These are phyloP conservation scores for Populus hybrid DNA, from an alignment of 441 rosid genomes.

Conservation along the genomic window DNA sequence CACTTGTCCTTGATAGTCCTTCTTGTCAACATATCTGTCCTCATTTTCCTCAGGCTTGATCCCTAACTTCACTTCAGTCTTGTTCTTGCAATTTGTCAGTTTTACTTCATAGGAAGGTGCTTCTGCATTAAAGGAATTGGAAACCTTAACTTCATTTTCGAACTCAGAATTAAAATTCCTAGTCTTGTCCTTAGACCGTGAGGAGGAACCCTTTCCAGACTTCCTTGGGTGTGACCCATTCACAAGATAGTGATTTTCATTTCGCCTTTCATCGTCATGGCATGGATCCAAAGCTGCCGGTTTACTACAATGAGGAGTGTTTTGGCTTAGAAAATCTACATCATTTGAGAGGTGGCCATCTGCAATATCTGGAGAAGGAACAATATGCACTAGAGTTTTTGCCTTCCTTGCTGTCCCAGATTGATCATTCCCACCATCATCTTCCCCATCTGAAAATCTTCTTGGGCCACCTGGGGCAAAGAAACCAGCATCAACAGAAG, in stretches of 20 bases:
- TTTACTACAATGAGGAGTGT: slow-evolving; percentile 30
- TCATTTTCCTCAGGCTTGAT: slow-evolving; percentile 39
- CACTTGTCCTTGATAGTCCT: slow-evolving; percentile 35
- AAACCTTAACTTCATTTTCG: slow-evolving; percentile 26
- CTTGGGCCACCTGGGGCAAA: slow-evolving; percentile 40
- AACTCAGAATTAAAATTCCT: slow-evolving; percentile 43
- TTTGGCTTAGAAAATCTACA: slow-evolving; percentile 45
- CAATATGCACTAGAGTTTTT: slow-evolving; percentile 27
- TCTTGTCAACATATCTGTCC: slow-evolving; percentile 42
- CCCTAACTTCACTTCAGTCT: slow-evolving; percentile 36
- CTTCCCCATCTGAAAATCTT: slow-evolving; percentile 57
- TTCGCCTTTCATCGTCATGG: slow-evolving; percentile 44
- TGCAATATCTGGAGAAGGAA: slow-evolving; percentile 43
- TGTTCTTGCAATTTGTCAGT: slow-evolving; percentile 38
- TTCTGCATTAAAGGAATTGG: slow-evolving; percentile 26
- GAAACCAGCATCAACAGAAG: slow-evolving; percentile 40
- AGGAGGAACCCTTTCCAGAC: slow-evolving; percentile 64
- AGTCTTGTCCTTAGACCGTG: slow-evolving; percentile 60
- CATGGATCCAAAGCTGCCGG: slow-evolving; percentile 29
- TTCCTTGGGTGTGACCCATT: slow-evolving; percentile 44
- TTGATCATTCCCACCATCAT: slow-evolving; percentile 63
- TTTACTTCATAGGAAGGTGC: slow-evolving; percentile 36
- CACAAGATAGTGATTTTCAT: slow-evolving; percentile 38
- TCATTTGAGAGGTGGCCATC: slow-evolving; percentile 35
- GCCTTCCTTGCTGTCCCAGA: slow-evolving; percentile 46